Percentiles rank a stretch among this genome's conserved stretches.
phyloP scores from a whole-genome alignment of 1,284 basidiomycete genomes.

The Exobasidium rhododendri region DNA sequence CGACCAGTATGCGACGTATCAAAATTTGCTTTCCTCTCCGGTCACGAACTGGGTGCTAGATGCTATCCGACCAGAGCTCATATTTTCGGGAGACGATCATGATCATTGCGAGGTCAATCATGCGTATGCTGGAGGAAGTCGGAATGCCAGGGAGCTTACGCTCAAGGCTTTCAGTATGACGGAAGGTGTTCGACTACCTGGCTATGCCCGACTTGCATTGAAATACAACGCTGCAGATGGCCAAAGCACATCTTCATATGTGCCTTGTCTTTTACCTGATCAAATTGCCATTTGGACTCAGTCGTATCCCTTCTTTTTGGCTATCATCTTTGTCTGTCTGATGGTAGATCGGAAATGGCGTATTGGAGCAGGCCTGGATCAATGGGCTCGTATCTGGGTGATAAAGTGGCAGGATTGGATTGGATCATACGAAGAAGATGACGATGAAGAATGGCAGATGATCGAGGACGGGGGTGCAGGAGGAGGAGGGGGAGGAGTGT shows the following conservation, averaged over 20 bases:
- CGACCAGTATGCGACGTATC: conserved; percentile 35
- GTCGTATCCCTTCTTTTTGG: conserved; percentile 27
- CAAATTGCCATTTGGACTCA: conserved; percentile 40
- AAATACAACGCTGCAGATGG: conserved; percentile 9
- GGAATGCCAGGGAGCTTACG: conserved; percentile 32
- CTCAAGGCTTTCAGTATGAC: conserved; percentile 47
- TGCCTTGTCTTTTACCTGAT: conserved; percentile 39
- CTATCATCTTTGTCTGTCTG: conserved; percentile 11
- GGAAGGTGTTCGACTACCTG: conserved; percentile 37
- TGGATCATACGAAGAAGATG: conserved; percentile 1
- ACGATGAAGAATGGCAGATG: background rate
- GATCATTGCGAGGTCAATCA: conserved; percentile 46
- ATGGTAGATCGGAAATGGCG: conserved; percentile 7
- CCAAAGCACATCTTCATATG: conserved; percentile 22
- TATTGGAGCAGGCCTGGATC: background rate
- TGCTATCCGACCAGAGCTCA: conserved; percentile 25
- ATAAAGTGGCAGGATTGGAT: background rate
- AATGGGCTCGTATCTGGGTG: background rate
- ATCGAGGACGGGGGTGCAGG: background rate
- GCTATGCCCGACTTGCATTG: conserved; percentile 38
- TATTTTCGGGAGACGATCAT: conserved; percentile 48
- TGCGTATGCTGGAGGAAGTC: background rate
- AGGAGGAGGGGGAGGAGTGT: background rate
- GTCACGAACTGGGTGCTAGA: conserved; percentile 32
- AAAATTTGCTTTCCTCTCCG: conserved; percentile 32